phyloP scores from a whole-genome alignment of 2,329 filamentous ascomycete genomes.

The Didymosphaeria variabile region DNA sequence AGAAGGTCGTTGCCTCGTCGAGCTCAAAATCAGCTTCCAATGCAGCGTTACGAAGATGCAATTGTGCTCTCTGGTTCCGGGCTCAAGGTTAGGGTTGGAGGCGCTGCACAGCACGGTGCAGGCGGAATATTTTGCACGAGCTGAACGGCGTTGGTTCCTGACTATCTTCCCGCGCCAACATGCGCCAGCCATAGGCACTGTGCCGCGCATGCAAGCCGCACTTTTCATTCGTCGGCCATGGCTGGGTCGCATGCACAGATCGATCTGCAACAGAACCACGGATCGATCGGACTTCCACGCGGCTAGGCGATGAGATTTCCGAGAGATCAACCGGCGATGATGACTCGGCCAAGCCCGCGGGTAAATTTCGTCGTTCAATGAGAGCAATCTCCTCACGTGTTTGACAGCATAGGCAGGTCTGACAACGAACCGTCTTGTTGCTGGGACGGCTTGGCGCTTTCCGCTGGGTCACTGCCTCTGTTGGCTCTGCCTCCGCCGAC shows the following conservation, averaged over 20 bases:
- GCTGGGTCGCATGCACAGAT: not conserved
- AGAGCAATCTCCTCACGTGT: not conserved
- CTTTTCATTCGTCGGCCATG: not conserved
- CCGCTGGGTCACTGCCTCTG: not conserved
- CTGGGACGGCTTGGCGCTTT: not conserved
- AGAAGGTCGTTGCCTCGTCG: not conserved
- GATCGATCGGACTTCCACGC: slow-evolving; percentile 8
- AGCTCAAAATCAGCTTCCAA: not conserved
- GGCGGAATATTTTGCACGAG: not conserved
- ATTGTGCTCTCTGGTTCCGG: not conserved
- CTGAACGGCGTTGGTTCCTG: slow-evolving; percentile 4
- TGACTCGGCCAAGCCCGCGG: slow-evolving; percentile 4
- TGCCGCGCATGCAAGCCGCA: not conserved
- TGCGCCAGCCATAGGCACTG: not conserved
- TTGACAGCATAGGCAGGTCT: slow-evolving; percentile 9
- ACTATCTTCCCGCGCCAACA: not conserved
- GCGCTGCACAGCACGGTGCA: not conserved
- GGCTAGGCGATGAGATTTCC: slow-evolving; percentile 4
- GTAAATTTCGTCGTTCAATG: not conserved
- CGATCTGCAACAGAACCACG: not conserved
- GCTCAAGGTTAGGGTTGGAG: not conserved
- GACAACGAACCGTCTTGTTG: slow-evolving; percentile 1
- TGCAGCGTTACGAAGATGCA: not conserved
- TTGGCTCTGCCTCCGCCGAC: not conserved
- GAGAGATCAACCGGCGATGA: not conserved